Evolutionary conservation across 768 basidiomycete species (phyloP).

Genomic region (Tulasnella sp.): DNA sequence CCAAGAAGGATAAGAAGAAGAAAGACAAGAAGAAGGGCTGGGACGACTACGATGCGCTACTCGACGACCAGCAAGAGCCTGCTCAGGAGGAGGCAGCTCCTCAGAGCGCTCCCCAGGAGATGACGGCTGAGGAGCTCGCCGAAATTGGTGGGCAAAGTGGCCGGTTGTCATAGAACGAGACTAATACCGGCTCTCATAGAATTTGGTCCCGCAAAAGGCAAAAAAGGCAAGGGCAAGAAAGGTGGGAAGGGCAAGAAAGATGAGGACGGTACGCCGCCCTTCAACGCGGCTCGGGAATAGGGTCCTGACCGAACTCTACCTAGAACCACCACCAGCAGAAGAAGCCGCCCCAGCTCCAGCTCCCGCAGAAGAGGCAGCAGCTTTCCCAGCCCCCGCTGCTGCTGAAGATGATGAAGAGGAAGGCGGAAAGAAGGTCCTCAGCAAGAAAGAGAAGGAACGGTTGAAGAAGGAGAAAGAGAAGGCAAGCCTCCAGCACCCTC

Average conservation of each 20-base stretch:
- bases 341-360: conserved; percentile 26
- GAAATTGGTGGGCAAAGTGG: conserved; percentile 38
- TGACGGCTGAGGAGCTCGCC: conserved; percentile 67
- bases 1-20: conserved; percentile 47
- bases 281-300: neutral
- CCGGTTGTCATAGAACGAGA: neutral
- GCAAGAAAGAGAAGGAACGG: conserved; percentile 96
- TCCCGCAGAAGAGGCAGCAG: conserved; percentile 30
- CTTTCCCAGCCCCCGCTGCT: conserved; percentile 39
- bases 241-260: conserved; percentile 50
- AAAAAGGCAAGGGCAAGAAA: conserved; percentile 35
- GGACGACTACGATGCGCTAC: conserved; percentile 25
- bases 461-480: conserved; percentile 97
- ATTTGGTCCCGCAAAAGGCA: conserved; percentile 56
- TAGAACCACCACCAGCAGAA: conserved; percentile 20
- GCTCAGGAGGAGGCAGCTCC: conserved; percentile 29
- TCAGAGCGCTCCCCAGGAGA: conserved; percentile 41
- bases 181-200: conserved; percentile 44
- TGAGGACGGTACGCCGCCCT: conserved; percentile 36
- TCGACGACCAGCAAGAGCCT: conserved; percentile 30
- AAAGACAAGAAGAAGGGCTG: conserved; percentile 47
- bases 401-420: conserved; percentile 53
- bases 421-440: conserved; percentile 62
- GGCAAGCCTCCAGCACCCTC: conserved; percentile 43
- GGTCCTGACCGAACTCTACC: neutral